Base-by-base conservation (phyloP, 2,329 filamentous ascomycete species). In the Phaeosphaeria sp. region DNA sequence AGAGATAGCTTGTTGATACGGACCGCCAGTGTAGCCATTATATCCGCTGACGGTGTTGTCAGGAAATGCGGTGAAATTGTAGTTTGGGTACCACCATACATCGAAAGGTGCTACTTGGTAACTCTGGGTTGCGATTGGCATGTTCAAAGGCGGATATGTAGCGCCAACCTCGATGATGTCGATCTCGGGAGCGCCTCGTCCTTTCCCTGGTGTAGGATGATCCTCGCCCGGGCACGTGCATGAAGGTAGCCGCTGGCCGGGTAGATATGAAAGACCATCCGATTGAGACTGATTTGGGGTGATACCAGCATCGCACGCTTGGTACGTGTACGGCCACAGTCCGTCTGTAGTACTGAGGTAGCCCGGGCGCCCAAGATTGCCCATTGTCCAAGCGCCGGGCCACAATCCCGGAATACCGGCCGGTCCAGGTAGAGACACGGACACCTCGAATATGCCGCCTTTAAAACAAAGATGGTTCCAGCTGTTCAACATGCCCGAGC, bases 401-500 rank as follows among this genome's bases (percentile, higher is more conserved):
- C 83, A 85, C 0, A 83, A 71, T 22, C 82, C 82, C 48, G 80
- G 79, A 5, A 81, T 68, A 39, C 80, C 82, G 25, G 78, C 78
- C 46, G 82, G 82, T 17, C 83, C 83, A 20, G 83, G 82, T 2
- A 85, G 71, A 13, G 82, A 84, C 7, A 84, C 75, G 0, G 81
- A 83, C 3, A 84, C 80, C 54, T 85, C 83, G 51, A 83, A 79
- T 20, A 82, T 79, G 13, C 83, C 83, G 2, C 83, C 82, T 62
- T 84, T 84, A 71, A 85, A 84, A 69, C 83, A 85, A 5, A 84
- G 65, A 39, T 83, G 80, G 58, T 84, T 84, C 82, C 82, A 84
- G 49, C 78, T 81, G 61, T 84, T 81, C 50, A 84, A 60, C 82
- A 84, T 84, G 6, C 81, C 82, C 1, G 81, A 83, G 17, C 80